Conservation (phyloP, 73 alveolate species). For the Paramecium sexaurelia region DNA sequence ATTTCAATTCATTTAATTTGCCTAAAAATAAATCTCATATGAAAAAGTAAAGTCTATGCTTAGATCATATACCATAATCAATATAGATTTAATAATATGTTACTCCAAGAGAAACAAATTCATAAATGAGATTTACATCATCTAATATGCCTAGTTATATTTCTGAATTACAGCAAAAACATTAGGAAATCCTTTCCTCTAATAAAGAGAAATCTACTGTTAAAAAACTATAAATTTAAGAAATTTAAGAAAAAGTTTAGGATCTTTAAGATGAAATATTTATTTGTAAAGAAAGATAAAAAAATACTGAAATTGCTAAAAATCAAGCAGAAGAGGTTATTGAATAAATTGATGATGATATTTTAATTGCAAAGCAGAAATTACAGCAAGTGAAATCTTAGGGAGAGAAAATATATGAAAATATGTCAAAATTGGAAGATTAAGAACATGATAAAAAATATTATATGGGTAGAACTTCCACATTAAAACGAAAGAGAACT, state of each 20-base stretch:
- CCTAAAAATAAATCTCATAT: neutral
- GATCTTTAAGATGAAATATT: conserved; percentile 30
- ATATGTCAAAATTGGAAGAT: neutral
- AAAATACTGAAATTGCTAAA: neutral
- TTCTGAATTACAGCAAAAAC: neutral
- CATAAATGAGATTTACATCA: neutral
- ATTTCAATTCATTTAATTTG: neutral
- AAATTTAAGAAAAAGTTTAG: neutral
- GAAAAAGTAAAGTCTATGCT: neutral
- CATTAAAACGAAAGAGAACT: conserved; percentile 2
- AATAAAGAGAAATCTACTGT: neutral
- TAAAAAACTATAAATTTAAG: neutral
- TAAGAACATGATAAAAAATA: conserved; percentile 12
- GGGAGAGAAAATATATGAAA: neutral
- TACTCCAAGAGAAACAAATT: neutral
- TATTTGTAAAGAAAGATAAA: neutral
- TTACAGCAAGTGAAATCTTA: neutral
- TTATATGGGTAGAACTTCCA: neutral
- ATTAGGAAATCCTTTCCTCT: neutral
- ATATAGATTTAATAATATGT: neutral
- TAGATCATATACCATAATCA: neutral
- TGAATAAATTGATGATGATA: neutral
- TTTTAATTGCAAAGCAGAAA: neutral
- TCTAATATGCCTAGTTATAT: neutral
- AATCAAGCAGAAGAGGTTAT: neutral